These are phyloP conservation scores for Catunica adiposa DNA, from an alignment of 2,329 filamentous ascomycete species.

Conservation along the genomic window DNA sequence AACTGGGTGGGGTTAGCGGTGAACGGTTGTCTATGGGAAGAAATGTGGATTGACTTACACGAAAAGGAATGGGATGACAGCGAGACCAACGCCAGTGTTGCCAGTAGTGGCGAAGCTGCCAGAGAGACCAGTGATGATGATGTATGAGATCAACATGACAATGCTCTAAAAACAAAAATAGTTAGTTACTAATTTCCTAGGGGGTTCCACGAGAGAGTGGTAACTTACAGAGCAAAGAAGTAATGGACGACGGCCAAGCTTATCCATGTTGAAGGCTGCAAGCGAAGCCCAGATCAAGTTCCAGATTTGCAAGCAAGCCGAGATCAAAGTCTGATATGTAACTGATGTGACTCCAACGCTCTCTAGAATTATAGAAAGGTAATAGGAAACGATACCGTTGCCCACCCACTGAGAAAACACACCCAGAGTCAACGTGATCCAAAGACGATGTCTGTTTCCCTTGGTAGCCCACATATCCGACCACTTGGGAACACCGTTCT, in stretches of 20 bases:
- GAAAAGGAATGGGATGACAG: slow-evolving; percentile 42
- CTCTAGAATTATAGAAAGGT: slow-evolving; percentile 29
- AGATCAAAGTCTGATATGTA: slow-evolving; percentile 25
- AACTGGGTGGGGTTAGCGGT: background rate
- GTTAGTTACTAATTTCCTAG: too few relatives aligned
- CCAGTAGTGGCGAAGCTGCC: slow-evolving; percentile 24
- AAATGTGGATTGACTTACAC: slow-evolving; percentile 24
- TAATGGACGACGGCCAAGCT: slow-evolving; percentile 33
- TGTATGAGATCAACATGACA: slow-evolving; percentile 33
- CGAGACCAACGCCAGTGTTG: slow-evolving; percentile 22
- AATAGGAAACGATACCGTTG: slow-evolving; percentile 34
- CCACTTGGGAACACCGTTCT: slow-evolving; percentile 34
- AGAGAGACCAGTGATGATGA: slow-evolving; percentile 30
- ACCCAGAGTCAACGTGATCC: slow-evolving; percentile 33
- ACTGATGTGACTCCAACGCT: slow-evolving; percentile 29
- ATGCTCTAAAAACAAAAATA: slow-evolving; percentile 18
- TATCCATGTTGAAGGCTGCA: slow-evolving; percentile 27
- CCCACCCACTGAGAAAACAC: slow-evolving; percentile 38
- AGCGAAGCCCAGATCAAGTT: slow-evolving; percentile 26
- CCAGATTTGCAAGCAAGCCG: slow-evolving; percentile 20
- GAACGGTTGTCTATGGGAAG: background rate
- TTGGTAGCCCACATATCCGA: slow-evolving; percentile 32
- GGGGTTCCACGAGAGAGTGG: background rate
- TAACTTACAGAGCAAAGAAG: slow-evolving; percentile 32
- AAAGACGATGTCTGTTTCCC: slow-evolving; percentile 33